Conservation (phyloP, 345 rosid genomes). For the Turritis glabra region DNA sequence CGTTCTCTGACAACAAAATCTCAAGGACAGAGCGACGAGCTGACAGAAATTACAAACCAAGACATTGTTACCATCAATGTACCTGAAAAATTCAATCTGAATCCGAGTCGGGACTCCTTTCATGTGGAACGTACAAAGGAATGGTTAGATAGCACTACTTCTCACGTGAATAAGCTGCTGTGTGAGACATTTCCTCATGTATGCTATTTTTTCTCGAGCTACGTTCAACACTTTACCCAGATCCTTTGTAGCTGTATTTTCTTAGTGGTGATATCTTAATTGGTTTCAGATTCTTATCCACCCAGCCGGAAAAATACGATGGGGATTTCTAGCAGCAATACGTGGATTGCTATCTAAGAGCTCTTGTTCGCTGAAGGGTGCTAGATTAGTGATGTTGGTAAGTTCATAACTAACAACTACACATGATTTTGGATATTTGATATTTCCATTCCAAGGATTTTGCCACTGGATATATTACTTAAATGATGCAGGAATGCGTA, state of each 20-base stretch:
- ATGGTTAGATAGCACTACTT: conserved; percentile 74
- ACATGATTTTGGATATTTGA: background rate
- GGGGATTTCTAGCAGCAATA: conserved; percentile 69
- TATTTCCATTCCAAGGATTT: background rate
- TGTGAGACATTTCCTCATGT: conserved; percentile 80
- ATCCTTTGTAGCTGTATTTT: background rate
- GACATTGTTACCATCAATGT: conserved; percentile 32
- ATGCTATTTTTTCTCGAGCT: conserved; percentile 34
- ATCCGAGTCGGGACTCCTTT: conserved; percentile 45
- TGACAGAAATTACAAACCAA: conserved; percentile 39
- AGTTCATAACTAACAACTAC: conserved; percentile 24
- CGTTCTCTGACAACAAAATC: conserved; percentile 56
- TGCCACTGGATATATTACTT: conserved; percentile 2
- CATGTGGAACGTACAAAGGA: conserved; percentile 74
- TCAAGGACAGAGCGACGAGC: conserved; percentile 41
- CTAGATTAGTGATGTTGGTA: conserved; percentile 85
- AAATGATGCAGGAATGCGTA: conserved; percentile 75
- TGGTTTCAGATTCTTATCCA: conserved; percentile 74
- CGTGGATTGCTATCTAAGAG: conserved; percentile 68
- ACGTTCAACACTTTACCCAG: conserved; percentile 6
- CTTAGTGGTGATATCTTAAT: conserved; percentile 14
- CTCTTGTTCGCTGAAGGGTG: conserved; percentile 57
- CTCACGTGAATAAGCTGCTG: conserved; percentile 67
- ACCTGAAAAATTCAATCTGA: conserved; percentile 36
- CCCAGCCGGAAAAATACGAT: conserved; percentile 65